Evolutionary conservation across 2,329 filamentous ascomycete genomes (phyloP).

Genomic region (Epichloe hybrida): DNA sequence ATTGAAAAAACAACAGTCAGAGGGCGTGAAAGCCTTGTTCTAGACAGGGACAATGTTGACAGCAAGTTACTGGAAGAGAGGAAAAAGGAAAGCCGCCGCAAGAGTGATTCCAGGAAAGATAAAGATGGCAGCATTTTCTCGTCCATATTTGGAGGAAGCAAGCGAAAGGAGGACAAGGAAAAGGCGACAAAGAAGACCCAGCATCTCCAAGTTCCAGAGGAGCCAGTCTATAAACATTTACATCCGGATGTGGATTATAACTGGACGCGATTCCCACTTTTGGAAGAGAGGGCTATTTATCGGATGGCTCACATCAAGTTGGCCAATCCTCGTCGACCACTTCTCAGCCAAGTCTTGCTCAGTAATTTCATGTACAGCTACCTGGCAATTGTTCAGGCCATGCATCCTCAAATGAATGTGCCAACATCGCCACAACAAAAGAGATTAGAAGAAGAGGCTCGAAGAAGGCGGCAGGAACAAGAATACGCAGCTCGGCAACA

Average conservation of each 20-base stretch:
- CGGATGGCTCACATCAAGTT: constrained; percentile 98
- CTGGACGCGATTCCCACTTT: constrained; percentile 87
- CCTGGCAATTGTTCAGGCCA: constrained; percentile 93
- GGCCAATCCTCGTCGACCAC: constrained; percentile 82
- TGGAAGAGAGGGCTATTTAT: constrained; percentile 95
- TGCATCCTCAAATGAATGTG: constrained; percentile 91
- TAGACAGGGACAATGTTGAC: constrained; percentile 66
- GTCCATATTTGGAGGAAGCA: constrained; percentile 78
- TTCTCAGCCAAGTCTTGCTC: constrained; percentile 88
- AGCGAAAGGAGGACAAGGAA: constrained; percentile 75
- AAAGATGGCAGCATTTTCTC: constrained; percentile 91
- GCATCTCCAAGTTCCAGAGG: constrained; percentile 65
- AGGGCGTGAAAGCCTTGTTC: constrained; percentile 68
- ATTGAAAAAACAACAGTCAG: constrained; percentile 55
- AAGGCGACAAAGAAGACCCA: constrained; percentile 59
- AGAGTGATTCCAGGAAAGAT: constrained; percentile 72
- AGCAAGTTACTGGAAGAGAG: constrained; percentile 65
- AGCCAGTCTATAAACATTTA: constrained; percentile 56
- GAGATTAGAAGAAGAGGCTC: constrained; percentile 41
- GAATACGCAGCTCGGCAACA: constrained; percentile 34
- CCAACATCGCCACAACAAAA: constrained; percentile 69
- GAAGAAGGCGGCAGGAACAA: constrained; percentile 35
- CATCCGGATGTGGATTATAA: constrained; percentile 87
- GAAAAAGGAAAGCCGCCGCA: constrained; percentile 71
- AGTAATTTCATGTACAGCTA: constrained; percentile 99